Conservation (phyloP, 805 yeast genomes). For the Diddensiella caesifluorescens region DNA sequence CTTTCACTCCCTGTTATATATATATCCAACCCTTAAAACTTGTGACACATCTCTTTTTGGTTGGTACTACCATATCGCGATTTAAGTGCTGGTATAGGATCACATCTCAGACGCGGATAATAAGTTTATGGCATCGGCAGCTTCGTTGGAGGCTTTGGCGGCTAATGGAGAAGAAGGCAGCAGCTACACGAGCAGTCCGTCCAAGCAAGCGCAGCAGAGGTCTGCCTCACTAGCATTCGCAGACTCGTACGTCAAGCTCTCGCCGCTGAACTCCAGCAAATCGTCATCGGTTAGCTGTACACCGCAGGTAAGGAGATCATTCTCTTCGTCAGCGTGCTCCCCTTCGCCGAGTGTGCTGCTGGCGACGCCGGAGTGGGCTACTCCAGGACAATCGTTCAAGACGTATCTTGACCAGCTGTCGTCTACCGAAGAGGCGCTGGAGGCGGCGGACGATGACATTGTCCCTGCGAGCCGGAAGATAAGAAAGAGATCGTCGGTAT, state of each 20-base stretch:
- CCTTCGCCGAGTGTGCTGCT: conserved; percentile 4
- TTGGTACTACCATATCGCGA: too few species aligned
- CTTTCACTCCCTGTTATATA: too few species aligned
- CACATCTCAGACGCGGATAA: too few species aligned
- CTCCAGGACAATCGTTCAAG: conserved; percentile 17
- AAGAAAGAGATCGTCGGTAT: not conserved
- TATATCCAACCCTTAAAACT: too few species aligned
- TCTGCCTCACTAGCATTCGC: not conserved
- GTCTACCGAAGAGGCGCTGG: not conserved
- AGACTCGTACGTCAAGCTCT: too few species aligned
- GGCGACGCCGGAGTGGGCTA: conserved; percentile 19
- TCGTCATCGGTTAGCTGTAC: too few species aligned
- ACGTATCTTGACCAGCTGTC: conserved; percentile 12
- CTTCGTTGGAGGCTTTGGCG: not conserved
- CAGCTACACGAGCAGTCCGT: too few species aligned
- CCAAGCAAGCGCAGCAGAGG: too few species aligned
- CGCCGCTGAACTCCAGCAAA: too few species aligned
- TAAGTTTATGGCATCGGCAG: not conserved
- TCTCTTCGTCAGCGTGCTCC: conserved; percentile 8
- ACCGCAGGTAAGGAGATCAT: conserved; percentile 6
- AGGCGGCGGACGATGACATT: not conserved
- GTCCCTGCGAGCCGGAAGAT: not conserved
- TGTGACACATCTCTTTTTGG: too few species aligned
- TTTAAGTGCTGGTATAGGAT: too few species aligned
- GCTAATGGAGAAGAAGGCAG: not conserved